These are phyloP conservation scores for Tausonia pullulans DNA, from an alignment of 1,284 basidiomycete species.

Conservation along the genomic window DNA sequence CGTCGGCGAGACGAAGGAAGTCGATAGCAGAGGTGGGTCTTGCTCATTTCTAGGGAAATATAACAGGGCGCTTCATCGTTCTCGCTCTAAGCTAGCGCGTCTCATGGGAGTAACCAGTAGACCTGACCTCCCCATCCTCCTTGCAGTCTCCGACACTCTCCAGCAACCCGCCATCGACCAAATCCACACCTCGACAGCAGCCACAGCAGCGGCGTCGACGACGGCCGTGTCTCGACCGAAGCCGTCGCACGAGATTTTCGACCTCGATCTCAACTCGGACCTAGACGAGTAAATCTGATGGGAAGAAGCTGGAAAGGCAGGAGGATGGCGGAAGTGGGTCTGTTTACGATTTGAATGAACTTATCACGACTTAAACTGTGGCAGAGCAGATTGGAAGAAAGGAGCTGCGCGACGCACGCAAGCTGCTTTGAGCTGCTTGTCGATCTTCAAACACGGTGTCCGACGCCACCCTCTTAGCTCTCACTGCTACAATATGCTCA, in stretches of 20 bases:
- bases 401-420: too few species aligned
- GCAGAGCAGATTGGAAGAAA: too few species aligned
- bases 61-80: not conserved
- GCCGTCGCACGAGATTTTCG: conserved; percentile 3
- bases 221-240: not conserved
- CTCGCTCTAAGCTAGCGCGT: not conserved
- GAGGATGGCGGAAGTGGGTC: too few species aligned
- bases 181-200: too few species aligned
- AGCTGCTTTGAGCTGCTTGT: too few species aligned
- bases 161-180: not conserved
- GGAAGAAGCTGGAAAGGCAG: too few species aligned
- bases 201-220: not conserved
- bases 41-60: not conserved
- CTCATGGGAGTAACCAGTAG: not conserved
- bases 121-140: not conserved
- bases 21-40: not conserved
- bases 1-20: conserved; percentile 10
- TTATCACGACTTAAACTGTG: too few species aligned
- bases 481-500: too few species aligned
- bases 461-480: too few species aligned
- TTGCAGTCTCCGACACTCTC: not conserved
- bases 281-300: not conserved
- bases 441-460: too few species aligned
- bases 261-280: conserved; percentile 16
- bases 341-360: too few species aligned